Conservation (phyloP, 164 flowering plant species). For the Protea cynaroides region DNA sequence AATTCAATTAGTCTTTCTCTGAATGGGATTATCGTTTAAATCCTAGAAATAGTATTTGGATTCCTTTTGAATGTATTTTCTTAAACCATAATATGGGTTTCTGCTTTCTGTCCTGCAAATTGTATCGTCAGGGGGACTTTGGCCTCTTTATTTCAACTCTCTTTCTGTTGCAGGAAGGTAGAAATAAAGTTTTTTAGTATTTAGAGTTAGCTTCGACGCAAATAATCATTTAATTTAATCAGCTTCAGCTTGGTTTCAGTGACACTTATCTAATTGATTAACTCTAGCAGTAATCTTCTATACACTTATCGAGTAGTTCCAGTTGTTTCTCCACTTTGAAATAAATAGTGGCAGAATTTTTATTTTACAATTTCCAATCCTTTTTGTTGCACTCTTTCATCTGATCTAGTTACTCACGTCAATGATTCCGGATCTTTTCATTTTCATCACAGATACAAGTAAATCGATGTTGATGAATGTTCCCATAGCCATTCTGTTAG, state of each 20-base stretch:
- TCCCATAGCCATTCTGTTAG: slow-evolving; percentile 68
- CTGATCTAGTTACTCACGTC: no score
- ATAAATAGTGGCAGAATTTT: background rate
- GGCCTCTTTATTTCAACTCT: no score
- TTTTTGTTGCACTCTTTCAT: background rate
- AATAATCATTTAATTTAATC: no score
- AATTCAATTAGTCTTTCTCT: background rate
- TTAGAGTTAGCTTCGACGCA: no score
- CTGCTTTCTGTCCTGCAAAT: no score
- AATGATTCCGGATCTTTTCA: background rate
- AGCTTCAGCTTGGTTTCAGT: background rate
- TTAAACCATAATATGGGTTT: no score
- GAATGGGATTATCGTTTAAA: background rate
- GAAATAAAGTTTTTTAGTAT: no score
- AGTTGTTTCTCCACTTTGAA: background rate
- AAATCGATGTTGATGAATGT: slow-evolving; percentile 95
- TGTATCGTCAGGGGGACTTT: no score
- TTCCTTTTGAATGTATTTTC: background rate
- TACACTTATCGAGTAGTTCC: no score
- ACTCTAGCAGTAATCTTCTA: no score
- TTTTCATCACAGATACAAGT: slow-evolving; percentile 70
- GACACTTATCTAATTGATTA: no score
- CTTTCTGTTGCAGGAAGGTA: no score
- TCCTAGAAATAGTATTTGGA: background rate
- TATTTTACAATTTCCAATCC: background rate